These are phyloP conservation scores for Tilletia setariae DNA, from an alignment of 1,284 basidiomycete species.

Conservation along the genomic window DNA sequence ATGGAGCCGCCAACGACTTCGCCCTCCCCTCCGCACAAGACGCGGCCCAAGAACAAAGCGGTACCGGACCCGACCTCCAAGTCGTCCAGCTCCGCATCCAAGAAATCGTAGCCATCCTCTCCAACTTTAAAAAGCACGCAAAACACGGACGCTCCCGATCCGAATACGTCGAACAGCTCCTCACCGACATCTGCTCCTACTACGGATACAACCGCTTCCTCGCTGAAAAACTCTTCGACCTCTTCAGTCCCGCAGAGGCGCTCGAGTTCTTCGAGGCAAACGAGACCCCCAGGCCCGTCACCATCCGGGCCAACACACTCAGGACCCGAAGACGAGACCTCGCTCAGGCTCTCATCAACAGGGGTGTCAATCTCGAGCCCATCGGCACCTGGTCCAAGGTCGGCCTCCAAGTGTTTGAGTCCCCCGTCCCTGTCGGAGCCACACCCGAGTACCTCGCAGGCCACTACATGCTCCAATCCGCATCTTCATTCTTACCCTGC, in stretches of 20 bases:
- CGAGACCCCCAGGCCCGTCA: conserved; percentile 91
- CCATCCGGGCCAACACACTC: conserved; percentile 95
- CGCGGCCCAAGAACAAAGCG: conserved; percentile 61
- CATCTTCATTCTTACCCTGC: conserved; percentile 97
- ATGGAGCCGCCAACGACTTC: conserved; percentile 62
- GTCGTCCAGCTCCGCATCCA: conserved; percentile 83
- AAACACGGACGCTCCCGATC: conserved; percentile 66
- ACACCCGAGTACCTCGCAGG: conserved; percentile 98
- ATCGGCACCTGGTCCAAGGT: conserved; percentile 99
- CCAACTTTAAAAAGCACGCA: conserved; percentile 35
- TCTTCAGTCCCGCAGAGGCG: conserved; percentile 91
- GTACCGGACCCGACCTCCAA: conserved; percentile 64
- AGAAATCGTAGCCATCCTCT: conserved; percentile 75
- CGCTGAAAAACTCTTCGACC: conserved; percentile 85
- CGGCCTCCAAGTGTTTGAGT: conserved; percentile 95
- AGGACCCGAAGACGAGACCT: conserved; percentile 89
- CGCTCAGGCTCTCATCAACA: conserved; percentile 88
- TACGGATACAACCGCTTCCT: conserved; percentile 98
- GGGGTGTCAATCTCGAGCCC: conserved; percentile 86
- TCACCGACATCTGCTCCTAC: conserved; percentile 68
- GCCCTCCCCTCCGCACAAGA: conserved; percentile 77
- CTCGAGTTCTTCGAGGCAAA: conserved; percentile 99
- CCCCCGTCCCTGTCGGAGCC: conserved; percentile 83
- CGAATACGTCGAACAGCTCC: conserved; percentile 84
- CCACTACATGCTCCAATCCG: conserved; percentile 99